Percentiles rank a stretch among this genome's conserved stretches.
phyloP scores from a whole-genome alignment of 2,329 filamentous ascomycete species.

The Bipolaris oryzae region DNA sequence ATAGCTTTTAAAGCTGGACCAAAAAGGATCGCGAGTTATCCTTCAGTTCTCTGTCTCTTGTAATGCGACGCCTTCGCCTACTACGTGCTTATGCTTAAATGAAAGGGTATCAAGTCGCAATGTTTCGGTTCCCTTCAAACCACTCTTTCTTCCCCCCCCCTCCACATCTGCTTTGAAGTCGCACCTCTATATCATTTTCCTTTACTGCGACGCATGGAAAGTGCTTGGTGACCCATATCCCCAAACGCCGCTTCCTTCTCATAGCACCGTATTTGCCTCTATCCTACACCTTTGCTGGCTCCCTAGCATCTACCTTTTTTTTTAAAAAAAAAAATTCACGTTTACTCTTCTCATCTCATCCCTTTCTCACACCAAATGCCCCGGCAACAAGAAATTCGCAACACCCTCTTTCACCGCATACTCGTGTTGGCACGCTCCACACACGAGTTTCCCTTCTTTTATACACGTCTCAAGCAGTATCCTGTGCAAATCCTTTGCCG shows the following conservation, averaged over 20 bases:
- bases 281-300: too few species aligned
- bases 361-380: constrained; percentile 75
- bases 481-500: constrained; percentile 77
- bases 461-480: constrained; percentile 90
- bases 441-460: constrained; percentile 84
- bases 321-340: too few species aligned
- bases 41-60: background rate
- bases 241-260: background rate
- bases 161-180: background rate
- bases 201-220: background rate
- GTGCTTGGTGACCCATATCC: background rate
- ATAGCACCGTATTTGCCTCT: background rate
- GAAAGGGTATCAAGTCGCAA: constrained; percentile 37
- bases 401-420: constrained; percentile 96
- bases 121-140: background rate
- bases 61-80: background rate
- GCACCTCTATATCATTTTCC: background rate
- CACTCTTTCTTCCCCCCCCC: background rate
- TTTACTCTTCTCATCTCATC: too few species aligned
- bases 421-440: constrained; percentile 89
- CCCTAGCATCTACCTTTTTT: background rate
- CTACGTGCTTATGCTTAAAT: background rate
- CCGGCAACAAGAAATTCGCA: constrained; percentile 92
- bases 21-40: background rate
- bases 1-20: constrained; percentile 2